Evolutionary conservation across 768 basidiomycete genomes (phyloP), one percentile per base, ranked within the genome.

Genomic region (Pholiota conissans): DNA sequence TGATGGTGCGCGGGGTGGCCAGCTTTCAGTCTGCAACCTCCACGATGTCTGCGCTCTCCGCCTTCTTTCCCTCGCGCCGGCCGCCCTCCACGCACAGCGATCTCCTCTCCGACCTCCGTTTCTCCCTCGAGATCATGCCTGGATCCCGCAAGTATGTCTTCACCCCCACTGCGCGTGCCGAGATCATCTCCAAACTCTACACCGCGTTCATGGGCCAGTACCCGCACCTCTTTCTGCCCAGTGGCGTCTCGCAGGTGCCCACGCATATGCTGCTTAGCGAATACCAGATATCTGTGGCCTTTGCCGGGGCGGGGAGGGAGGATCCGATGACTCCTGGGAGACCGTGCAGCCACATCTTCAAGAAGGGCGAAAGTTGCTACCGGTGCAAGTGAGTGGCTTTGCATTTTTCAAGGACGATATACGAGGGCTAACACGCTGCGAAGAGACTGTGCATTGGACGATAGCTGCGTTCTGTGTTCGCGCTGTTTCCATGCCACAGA

Each of bases 401-500:
- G 61, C n/a, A 28, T 50, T 35, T 34, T 18, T 45, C 22, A 51
- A 30, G 14, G 49, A 34, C 16, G 56, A 24, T 55, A n/a, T n/a
- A 42, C 39, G 30, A 47, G 56, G 24, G 32, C 42, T 61, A 57
- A 65, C 24, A 40, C 59, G 49, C 28, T 55, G 37, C 52, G 34
- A 66, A 97, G 96, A 69, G 95, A 97, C 64, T 98, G 95, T 72
- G 88, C 91, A 1, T 74, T 91, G 51, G 92, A 97, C 63, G 89
- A 94, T 55, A 91, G 89, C 63, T 95, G 90, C 64, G 93, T 97
- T 10, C 77, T 98, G 26, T 98, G 96, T 69, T 80, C 91, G 1
- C 81, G 83, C 48, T 98, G 97, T 71, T 98, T 95, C 74, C 88
- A 91, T 63, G 83, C 90, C 1, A 90, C 91, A n/a, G 81, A 89